Evolutionary conservation across 495 filamentous ascomycete species (phyloP), one percentile per base, ranked within the genome.

Genomic region (Aspergillus bridgeri): DNA sequence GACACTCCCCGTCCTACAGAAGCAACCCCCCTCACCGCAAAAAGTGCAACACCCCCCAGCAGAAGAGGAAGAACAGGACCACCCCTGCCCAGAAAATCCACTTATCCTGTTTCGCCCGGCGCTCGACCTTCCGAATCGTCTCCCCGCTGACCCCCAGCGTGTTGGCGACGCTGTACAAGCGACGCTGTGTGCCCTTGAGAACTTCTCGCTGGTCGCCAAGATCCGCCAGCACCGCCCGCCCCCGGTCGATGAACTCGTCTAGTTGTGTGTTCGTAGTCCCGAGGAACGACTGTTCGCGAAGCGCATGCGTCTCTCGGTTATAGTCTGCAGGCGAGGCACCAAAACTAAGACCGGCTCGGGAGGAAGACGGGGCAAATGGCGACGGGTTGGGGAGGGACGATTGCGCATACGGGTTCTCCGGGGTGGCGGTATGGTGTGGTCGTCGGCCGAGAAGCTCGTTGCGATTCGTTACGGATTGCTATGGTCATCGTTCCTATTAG

Each of bases 51-150:
- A 93, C 90, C 58, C 90, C 69, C 85, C 90, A 98, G 65, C 92
- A 96, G 71, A 98, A 98, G 44, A 80, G 70, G 58, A 98, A 88
- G 72, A 98, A 98, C n/a, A 92, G 68, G 33, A 95, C 70, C 20
- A 95, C 90, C 0, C 94, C 91, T 15, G 70, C 87, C 84, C 89
- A 89, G 71, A 98, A 98, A 24, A 98, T 95, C 93, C 92, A 98
- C 74, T 96, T 97, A 65, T 98, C 94, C 79, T 97, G 86, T 71
- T 83, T 88, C 52, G 94, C 92, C 59, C 94, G 81, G 65, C 94
- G 77, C 72, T 98, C 92, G 50, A 98, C 74, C 90, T 92, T 96
- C 15, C 95, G 83, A 56, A 98, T 98, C 5, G 94, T 98, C 69
- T 98, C 95, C 25, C 93, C 92, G 69, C 88, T 92, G 38, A 98